These are phyloP conservation scores for Quercus glauca DNA, from an alignment of 306 rosid genomes.

Conservation along the genomic window DNA sequence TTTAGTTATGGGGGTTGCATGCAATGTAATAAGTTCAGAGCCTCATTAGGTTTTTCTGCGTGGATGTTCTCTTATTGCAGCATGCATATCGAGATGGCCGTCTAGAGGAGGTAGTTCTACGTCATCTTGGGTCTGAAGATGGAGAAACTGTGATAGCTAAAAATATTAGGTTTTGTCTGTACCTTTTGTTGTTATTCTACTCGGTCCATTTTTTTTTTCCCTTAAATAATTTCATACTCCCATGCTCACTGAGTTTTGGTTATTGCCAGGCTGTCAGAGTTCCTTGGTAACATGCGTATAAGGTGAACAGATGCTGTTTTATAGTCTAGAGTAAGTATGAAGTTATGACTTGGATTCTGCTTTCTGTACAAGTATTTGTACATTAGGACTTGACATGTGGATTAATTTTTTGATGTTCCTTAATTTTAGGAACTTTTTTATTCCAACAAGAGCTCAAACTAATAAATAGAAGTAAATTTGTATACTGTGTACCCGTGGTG, in stretches of 20 bases:
- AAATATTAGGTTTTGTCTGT: slow-evolving; percentile 60
- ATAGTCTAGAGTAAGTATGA: slow-evolving; percentile 45
- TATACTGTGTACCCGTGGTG: neutral
- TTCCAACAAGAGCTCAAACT: neutral
- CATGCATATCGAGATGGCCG: slow-evolving; percentile 86
- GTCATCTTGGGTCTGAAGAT: slow-evolving; percentile 91
- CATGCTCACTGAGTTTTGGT: slow-evolving; percentile 15
- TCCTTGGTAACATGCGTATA: slow-evolving; percentile 70
- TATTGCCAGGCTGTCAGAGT: slow-evolving; percentile 81
- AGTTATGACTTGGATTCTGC: slow-evolving; percentile 9
- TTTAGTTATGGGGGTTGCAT: neutral
- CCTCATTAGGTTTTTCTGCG: slow-evolving; percentile 19
- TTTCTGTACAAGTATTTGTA: neutral
- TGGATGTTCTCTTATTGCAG: slow-evolving; percentile 44
- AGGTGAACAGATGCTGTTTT: slow-evolving; percentile 44
- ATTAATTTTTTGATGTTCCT: neutral
- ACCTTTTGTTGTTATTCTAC: neutral
- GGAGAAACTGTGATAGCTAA: slow-evolving; percentile 81
- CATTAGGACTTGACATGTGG: neutral
- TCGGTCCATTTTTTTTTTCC: neutral
- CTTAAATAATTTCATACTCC: neutral
- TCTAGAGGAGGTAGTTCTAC: slow-evolving; percentile 72
- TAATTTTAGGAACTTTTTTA: neutral
- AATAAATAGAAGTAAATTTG: neutral
- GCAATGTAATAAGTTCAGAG: neutral